These are phyloP conservation scores for Lumnitzera littorea DNA, from an alignment of 345 rosid genomes.

Conservation along the genomic window DNA sequence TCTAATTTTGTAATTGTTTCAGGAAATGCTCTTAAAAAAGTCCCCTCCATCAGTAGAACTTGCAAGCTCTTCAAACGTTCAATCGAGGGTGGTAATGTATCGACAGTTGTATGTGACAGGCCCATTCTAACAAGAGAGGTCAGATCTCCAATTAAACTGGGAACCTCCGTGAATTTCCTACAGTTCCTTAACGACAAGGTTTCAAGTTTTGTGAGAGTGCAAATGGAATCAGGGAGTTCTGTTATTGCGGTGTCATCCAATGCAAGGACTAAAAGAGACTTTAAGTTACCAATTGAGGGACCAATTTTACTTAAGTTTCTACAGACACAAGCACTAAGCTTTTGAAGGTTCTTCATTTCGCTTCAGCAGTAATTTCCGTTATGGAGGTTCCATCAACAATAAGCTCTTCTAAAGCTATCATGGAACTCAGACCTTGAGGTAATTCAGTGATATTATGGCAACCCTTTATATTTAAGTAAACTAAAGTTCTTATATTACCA, in stretches of 20 bases:
- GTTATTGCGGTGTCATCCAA: too few species aligned
- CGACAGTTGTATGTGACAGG: background rate
- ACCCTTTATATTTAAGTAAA: slow-evolving; percentile 6
- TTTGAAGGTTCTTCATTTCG: slow-evolving; percentile 1
- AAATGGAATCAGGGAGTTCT: background rate
- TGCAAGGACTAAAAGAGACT: too few species aligned
- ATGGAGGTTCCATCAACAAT: slow-evolving; percentile 3
- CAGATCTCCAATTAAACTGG: background rate
- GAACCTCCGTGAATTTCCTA: background rate
- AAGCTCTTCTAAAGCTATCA: slow-evolving; percentile 2
- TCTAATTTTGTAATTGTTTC: background rate
- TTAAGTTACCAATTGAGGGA: too few species aligned
- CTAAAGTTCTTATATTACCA: slow-evolving; percentile 5
- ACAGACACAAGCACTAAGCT: slow-evolving; percentile 3
- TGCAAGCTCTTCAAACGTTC: background rate
- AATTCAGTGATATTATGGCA: background rate
- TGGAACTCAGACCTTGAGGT: background rate
- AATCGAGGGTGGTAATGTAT: background rate
- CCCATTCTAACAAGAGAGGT: background rate
- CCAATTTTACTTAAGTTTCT: background rate
- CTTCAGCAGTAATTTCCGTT: background rate
- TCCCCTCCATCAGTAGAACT: background rate
- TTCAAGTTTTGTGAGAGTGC: background rate
- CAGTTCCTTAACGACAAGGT: background rate
- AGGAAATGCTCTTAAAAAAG: fast-evolving